Conservation (phyloP, 1,284 basidiomycete species). For the Ceratobasidium sp. region DNA sequence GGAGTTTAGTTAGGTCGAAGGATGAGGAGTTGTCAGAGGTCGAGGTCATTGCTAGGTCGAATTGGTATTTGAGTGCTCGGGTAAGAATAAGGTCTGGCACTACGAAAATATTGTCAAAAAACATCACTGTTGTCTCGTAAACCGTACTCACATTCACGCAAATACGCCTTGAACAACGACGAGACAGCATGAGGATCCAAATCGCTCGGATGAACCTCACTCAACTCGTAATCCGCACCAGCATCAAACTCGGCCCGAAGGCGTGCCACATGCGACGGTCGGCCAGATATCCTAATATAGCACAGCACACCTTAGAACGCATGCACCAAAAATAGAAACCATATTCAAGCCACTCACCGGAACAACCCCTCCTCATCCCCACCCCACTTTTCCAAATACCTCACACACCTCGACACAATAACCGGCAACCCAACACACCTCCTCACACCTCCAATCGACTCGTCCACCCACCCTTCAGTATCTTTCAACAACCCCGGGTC, state of each 20-base stretch:
- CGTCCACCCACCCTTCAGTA: constrained; percentile 65
- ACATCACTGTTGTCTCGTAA: no score
- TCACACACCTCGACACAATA: constrained; percentile 79
- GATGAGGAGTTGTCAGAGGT: constrained; percentile 32
- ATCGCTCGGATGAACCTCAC: constrained; percentile 79
- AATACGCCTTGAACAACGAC: constrained; percentile 68
- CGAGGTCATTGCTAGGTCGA: constrained; percentile 76
- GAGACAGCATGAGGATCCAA: constrained; percentile 93
- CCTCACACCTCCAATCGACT: constrained; percentile 32
- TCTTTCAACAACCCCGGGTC: constrained; percentile 52
- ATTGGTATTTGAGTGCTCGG: constrained; percentile 72
- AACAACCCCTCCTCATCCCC: constrained; percentile 86
- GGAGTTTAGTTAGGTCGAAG: constrained; percentile 30
- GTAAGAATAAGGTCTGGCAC: constrained; percentile 88
- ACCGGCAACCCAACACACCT: constrained; percentile 66
- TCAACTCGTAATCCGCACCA: constrained; percentile 86
- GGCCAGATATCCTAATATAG: constrained; percentile 73
- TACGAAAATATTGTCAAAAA: constrained; percentile 55
- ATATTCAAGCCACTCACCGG: constrained; percentile 64
- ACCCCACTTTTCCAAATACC: constrained; percentile 84
- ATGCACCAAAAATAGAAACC: neutral
- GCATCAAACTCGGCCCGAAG: constrained; percentile 86
- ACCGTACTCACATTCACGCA: constrained; percentile 64
- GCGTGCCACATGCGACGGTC: constrained; percentile 78
- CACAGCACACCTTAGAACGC: neutral